Evolutionary conservation across 192 early-diverging fungal species (phyloP).

Genomic region (Rhizoclosmatium sp.): DNA sequence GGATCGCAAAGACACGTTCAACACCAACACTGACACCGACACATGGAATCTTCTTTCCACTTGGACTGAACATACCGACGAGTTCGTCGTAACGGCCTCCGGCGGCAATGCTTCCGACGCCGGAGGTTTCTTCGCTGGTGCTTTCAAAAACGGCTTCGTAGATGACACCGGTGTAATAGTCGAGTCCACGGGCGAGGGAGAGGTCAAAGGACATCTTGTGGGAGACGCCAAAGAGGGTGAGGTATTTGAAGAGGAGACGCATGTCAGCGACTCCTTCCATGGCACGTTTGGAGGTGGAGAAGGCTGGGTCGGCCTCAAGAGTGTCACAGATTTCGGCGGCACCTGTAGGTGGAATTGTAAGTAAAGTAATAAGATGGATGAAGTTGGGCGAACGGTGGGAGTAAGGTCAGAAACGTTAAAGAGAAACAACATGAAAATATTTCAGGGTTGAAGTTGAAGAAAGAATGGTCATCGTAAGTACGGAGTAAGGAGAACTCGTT

Average conservation of each 20-base stretch:
- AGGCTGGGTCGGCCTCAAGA: constrained; percentile 70
- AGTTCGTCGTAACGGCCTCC: constrained; percentile 98
- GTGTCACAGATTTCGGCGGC: constrained; percentile 77
- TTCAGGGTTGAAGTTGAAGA: no score
- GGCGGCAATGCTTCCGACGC: constrained; percentile 94
- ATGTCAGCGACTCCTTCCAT: constrained; percentile 87
- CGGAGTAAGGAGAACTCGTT: not conserved
- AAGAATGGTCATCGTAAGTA: no score
- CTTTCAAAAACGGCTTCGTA: constrained; percentile 78
- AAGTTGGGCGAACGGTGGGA: not conserved
- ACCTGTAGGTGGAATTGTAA: constrained; percentile 44
- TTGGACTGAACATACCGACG: constrained; percentile 90
- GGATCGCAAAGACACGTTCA: constrained; percentile 92
- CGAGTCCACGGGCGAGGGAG: constrained; percentile 93
- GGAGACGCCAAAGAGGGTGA: constrained; percentile 78
- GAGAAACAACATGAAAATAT: not conserved
- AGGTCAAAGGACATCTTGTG: constrained; percentile 89
- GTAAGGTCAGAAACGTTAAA: not conserved
- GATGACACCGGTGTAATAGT: constrained; percentile 99
- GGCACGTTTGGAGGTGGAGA: constrained; percentile 74
- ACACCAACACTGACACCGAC: constrained; percentile 96
- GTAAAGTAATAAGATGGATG: not conserved
- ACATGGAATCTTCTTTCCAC: constrained; percentile 85
- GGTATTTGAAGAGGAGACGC: constrained; percentile 82
- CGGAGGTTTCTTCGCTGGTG: constrained; percentile 76